Percentiles rank a stretch among this genome's conserved stretches.
phyloP scores from a whole-genome alignment of 805 yeast species.

The Priceomyces haplophilus region DNA sequence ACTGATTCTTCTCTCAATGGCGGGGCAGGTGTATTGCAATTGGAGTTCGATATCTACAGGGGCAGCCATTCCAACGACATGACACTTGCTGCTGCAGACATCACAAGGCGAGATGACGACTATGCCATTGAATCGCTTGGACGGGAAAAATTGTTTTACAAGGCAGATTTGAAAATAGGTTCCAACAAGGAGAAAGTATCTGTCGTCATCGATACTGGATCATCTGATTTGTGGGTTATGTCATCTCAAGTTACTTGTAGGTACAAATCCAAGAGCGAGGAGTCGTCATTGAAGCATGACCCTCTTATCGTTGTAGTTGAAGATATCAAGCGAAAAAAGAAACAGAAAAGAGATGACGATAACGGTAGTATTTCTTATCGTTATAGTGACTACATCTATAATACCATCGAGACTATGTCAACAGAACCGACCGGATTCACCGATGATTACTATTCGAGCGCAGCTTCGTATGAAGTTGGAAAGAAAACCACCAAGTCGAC shows the following conservation, averaged over 20 bases:
- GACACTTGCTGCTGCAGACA: slow-evolving; percentile 5
- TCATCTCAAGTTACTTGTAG: slow-evolving; percentile 25
- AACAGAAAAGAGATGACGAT: too few species aligned
- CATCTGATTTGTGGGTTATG: slow-evolving; percentile 44
- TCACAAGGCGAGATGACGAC: slow-evolving; percentile 3
- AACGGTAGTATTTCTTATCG: too few species aligned
- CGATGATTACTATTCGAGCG: too few species aligned
- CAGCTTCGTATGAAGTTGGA: too few species aligned
- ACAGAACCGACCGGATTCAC: too few species aligned
- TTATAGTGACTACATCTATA: too few species aligned
- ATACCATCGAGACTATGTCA: too few species aligned
- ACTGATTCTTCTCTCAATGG: too few species aligned
- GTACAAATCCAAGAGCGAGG: slow-evolving; percentile 3
- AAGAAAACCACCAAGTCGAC: too few species aligned
- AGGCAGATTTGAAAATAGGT: slow-evolving; percentile 27
- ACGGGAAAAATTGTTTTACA: slow-evolving; percentile 28
- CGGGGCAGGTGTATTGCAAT: slow-evolving; percentile 6
- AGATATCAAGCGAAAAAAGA: too few species aligned
- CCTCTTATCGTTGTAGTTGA: neutral
- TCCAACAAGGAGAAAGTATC: slow-evolving; percentile 24
- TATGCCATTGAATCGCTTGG: slow-evolving; percentile 6
- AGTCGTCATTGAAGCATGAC: neutral
- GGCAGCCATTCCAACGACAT: slow-evolving; percentile 13
- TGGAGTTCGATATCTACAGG: slow-evolving; percentile 20
- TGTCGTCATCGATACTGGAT: slow-evolving; percentile 41